phyloP scores from a whole-genome alignment of 2,329 filamentous ascomycete genomes.

The Botrytis deweyae region DNA sequence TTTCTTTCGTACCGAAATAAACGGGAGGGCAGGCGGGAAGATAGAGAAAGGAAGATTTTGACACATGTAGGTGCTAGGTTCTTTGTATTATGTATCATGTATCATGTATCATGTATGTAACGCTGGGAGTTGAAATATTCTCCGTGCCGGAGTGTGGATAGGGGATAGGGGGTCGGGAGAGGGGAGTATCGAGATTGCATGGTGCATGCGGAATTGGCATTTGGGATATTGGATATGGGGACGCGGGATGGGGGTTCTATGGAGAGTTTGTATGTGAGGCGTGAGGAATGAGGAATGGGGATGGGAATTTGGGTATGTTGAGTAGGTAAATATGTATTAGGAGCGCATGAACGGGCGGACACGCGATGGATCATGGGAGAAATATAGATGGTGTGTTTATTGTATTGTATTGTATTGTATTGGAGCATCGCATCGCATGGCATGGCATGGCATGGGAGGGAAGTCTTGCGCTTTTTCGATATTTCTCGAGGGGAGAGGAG shows the following conservation, averaged over 20 bases:
- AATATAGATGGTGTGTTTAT: not conserved
- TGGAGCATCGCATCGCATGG: not conserved
- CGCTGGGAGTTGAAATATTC: slow-evolving; percentile 1
- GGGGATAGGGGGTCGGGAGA: not conserved
- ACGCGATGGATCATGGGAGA: not conserved
- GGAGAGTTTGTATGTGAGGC: not conserved
- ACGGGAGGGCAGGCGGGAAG: not conserved
- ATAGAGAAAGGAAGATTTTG: not conserved
- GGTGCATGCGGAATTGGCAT: no score
- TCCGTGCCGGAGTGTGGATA: not conserved
- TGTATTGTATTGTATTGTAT: not conserved
- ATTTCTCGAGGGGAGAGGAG: not conserved
- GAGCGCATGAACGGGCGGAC: not conserved
- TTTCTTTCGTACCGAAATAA: not conserved
- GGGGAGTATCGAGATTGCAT: not conserved
- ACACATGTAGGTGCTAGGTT: not conserved
- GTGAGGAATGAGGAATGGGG: not conserved
- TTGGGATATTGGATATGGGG: not conserved
- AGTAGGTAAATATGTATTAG: not conserved
- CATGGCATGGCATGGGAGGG: no score
- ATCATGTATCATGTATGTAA: not conserved
- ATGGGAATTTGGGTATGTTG: no score
- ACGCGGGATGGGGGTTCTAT: not conserved
- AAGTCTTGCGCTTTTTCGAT: not conserved
- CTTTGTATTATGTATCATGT: not conserved